phyloP scores from a whole-genome alignment of 192 early-diverging fungal species.

The Gonapodya sp. region DNA sequence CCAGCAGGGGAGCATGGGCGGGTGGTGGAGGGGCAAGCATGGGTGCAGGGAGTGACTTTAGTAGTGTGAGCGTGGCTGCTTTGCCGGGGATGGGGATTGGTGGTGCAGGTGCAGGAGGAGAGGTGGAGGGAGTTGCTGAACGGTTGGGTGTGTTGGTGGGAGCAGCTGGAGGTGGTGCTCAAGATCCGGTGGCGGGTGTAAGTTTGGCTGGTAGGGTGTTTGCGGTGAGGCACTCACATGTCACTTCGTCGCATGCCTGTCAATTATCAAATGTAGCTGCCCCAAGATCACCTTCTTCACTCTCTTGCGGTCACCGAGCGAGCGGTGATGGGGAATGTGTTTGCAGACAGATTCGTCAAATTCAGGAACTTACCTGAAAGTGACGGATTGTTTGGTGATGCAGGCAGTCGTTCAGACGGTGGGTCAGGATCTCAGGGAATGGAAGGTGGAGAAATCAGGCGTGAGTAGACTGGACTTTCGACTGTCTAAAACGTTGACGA shows the following conservation, averaged over 20 bases:
- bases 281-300: constrained; percentile 28
- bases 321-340: constrained; percentile 46
- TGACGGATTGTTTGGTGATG: not conserved
- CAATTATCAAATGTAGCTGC: constrained; percentile 17
- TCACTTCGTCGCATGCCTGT: constrained; percentile 6
- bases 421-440: too few species aligned
- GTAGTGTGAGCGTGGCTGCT: constrained; percentile 3
- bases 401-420: too few species aligned
- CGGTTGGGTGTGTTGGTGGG: not conserved
- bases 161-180: not conserved
- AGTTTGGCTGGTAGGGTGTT: constrained; percentile 12
- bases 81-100: not conserved
- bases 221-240: not conserved
- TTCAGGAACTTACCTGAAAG: constrained; percentile 35
- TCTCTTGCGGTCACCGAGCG: constrained; percentile 39
- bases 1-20: not conserved
- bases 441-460: too few species aligned
- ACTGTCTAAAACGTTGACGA: not conserved
- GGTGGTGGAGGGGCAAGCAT: not conserved
- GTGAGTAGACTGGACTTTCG: not conserved
- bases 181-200: not conserved
- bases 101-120: not conserved
- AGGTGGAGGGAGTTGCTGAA: not conserved
- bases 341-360: constrained; percentile 31
- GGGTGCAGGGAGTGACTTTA: constrained; percentile 2